Evolutionary conservation across 768 basidiomycete species (phyloP).

Genomic region (Lactarius quietus): DNA sequence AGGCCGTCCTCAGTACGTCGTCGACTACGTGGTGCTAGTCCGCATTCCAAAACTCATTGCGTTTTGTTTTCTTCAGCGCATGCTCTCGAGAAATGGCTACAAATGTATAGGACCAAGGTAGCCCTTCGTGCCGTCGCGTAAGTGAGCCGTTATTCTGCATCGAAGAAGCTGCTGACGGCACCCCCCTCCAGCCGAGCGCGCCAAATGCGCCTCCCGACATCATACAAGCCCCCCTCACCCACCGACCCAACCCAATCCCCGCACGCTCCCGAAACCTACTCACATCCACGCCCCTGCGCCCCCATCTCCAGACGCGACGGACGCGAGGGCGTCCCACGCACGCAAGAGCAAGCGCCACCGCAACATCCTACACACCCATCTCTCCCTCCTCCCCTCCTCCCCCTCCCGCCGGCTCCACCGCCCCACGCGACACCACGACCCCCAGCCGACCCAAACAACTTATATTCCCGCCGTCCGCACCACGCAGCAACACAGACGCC

Average conservation of each 20-base stretch:
- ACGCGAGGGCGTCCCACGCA: conserved; percentile 18
- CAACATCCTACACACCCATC: conserved; percentile 15
- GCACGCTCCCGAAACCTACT: conserved; percentile 33
- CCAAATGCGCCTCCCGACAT: conserved; percentile 69
- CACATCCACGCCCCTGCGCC: conserved; percentile 31
- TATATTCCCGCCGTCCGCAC: neutral
- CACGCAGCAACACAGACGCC: conserved; percentile 28
- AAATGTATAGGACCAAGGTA: conserved; percentile 62
- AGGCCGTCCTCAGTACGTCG: conserved; percentile 54
- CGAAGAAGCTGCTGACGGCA: conserved; percentile 16
- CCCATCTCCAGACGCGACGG: conserved; percentile 2
- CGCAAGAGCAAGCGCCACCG: neutral
- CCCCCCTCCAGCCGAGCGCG: conserved; percentile 60
- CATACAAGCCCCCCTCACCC: conserved; percentile 32
- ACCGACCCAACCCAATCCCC: conserved; percentile 34
- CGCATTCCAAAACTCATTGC: conserved; percentile 22
- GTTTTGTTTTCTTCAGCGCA: conserved; percentile 38
- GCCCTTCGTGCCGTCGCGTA: conserved; percentile 82
- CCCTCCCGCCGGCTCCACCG: neutral
- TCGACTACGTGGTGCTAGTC: neutral
- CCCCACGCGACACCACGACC: conserved; percentile 11
- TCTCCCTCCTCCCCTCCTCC: neutral
- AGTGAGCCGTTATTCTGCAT: conserved; percentile 35
- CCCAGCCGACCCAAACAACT: conserved; percentile 33
- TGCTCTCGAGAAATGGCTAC: conserved; percentile 63